These are phyloP conservation scores for Schwanniomyces sp. DNA, from an alignment of 805 yeast genomes.

Conservation along the genomic window DNA sequence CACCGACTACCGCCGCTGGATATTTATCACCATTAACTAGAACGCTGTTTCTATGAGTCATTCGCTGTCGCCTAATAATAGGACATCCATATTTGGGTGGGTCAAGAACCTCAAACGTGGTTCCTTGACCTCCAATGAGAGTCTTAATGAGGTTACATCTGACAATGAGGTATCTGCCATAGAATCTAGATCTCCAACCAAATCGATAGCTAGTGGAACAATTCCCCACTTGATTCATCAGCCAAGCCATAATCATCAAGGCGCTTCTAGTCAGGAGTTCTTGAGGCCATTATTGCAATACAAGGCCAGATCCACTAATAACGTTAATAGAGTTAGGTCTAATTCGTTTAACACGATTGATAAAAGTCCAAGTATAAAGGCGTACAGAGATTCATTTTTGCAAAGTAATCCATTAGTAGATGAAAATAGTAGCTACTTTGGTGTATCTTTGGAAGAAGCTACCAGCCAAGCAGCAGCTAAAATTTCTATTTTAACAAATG, in stretches of 20 bases:
- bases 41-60: slow-evolving; percentile 28
- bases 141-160: slow-evolving; percentile 33
- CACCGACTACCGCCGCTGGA: not conserved
- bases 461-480: slow-evolving; percentile 74
- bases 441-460: slow-evolving; percentile 72
- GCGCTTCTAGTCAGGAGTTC: slow-evolving; percentile 18
- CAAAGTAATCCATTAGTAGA: slow-evolving; percentile 43
- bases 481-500: slow-evolving; percentile 61
- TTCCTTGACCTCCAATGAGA: slow-evolving; percentile 35
- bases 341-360: slow-evolving; percentile 33
- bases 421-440: slow-evolving; percentile 64
- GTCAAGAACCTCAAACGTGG: slow-evolving; percentile 42
- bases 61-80: slow-evolving; percentile 36
- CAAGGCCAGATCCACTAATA: slow-evolving; percentile 51
- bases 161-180: slow-evolving; percentile 8
- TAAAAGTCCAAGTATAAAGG: slow-evolving; percentile 34
- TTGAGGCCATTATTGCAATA: slow-evolving; percentile 50
- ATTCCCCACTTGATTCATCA: not conserved
- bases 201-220: slow-evolving; percentile 1
- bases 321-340: slow-evolving; percentile 39
- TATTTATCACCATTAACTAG: not conserved
- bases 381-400: slow-evolving; percentile 52
- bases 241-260: slow-evolving; percentile 1
- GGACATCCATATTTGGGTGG: slow-evolving; percentile 44
- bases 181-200: slow-evolving; percentile 10